Evolutionary conservation across 495 filamentous ascomycete genomes (phyloP).

Genomic region (Friedmanniomyces simplex): DNA sequence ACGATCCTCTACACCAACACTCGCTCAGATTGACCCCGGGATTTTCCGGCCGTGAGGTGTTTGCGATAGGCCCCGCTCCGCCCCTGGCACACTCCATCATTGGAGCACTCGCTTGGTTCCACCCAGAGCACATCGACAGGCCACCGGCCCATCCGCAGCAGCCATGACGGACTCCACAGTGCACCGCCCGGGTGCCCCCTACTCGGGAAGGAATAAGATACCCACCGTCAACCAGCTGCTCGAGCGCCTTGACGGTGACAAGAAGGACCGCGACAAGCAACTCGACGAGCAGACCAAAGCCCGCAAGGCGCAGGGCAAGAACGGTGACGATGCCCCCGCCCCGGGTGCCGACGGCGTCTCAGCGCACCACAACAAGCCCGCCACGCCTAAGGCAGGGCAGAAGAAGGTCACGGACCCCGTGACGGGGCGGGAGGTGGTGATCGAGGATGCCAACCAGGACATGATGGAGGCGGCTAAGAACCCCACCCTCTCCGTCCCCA

Average conservation of each 20-base stretch:
- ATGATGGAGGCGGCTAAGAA: slow-evolving; percentile 63
- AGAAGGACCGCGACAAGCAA: slow-evolving; percentile 59
- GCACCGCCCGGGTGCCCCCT: slow-evolving; percentile 34
- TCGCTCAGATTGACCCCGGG: too few species aligned
- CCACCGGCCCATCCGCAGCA: slow-evolving; percentile 11
- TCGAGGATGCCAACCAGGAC: slow-evolving; percentile 64
- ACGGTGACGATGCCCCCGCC: slow-evolving; percentile 11
- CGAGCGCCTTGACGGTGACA: slow-evolving; percentile 63
- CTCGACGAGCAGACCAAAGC: slow-evolving; percentile 44
- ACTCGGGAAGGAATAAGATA: slow-evolving; percentile 56
- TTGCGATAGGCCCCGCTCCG: too few species aligned
- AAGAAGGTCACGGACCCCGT: slow-evolving; percentile 77
- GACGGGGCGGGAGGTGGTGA: slow-evolving; percentile 74
- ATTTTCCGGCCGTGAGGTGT: too few species aligned
- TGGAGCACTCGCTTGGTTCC: neutral
- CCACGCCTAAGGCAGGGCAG: slow-evolving; percentile 41
- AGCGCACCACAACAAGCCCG: slow-evolving; percentile 35
- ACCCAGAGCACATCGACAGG: neutral
- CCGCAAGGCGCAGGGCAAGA: slow-evolving; percentile 29
- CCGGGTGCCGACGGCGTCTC: slow-evolving; percentile 31
- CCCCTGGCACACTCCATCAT: neutral
- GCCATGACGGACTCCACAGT: slow-evolving; percentile 26
- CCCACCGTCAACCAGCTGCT: slow-evolving; percentile 83
- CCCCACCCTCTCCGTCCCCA: slow-evolving; percentile 68
- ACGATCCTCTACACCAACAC: too few species aligned